Evolutionary conservation across 352 stramenopile genomes (phyloP).

Genomic region (Phytopythium oedochilum): DNA sequence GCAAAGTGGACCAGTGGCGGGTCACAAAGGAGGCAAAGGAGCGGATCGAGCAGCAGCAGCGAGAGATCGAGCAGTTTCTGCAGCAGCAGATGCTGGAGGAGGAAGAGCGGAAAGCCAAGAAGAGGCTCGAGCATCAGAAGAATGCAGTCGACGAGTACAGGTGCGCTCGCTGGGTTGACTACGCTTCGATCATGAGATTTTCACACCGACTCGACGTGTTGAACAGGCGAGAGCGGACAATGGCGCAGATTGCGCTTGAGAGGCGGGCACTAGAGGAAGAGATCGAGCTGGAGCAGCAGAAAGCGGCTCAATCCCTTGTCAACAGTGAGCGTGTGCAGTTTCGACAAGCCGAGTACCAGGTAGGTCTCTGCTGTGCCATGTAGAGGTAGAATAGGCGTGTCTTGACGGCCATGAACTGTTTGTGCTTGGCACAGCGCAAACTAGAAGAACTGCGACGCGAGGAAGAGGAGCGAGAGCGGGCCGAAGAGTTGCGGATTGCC

Average conservation of each 20-base stretch:
- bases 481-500: conserved; percentile 30
- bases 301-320: conserved; percentile 21
- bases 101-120: conserved; percentile 32
- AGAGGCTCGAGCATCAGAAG: conserved; percentile 45
- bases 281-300: conserved; percentile 26
- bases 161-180: conserved; percentile 8
- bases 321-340: conserved; percentile 71
- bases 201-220: too few species aligned
- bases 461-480: conserved; percentile 16
- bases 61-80: conserved; percentile 42
- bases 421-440: conserved; percentile 36
- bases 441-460: conserved; percentile 30
- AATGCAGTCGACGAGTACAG: conserved; percentile 54
- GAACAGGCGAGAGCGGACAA: conserved; percentile 20
- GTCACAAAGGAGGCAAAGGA: conserved; percentile 47
- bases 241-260: conserved; percentile 43
- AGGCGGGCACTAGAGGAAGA: conserved; percentile 28
- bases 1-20: conserved; percentile 44
- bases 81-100: conserved; percentile 29
- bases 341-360: conserved; percentile 52
- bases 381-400: not conserved
- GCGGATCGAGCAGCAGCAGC: conserved; percentile 51
- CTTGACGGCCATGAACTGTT: not conserved
- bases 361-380: conserved; percentile 4
- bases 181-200: too few species aligned